These are phyloP conservation scores for Dalbergia cochinchinensis DNA, from an alignment of 306 rosid species.

Conservation along the genomic window DNA sequence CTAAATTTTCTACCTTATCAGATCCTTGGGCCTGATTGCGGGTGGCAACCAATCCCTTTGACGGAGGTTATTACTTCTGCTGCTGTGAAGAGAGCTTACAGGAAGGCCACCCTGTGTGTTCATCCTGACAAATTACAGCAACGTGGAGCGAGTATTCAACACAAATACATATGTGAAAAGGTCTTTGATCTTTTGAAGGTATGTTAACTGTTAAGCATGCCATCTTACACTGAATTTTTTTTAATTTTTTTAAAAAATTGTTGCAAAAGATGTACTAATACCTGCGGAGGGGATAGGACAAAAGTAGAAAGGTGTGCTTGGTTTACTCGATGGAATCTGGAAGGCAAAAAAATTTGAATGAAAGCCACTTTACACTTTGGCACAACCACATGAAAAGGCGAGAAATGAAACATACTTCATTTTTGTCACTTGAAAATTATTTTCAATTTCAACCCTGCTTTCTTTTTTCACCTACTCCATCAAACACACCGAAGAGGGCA, in stretches of 20 bases:
- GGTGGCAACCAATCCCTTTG: conserved; percentile 87
- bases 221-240: not conserved
- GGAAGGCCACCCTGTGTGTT: conserved; percentile 87
- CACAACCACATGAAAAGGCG: not conserved
- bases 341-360: not conserved
- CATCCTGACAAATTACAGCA: conserved; percentile 94
- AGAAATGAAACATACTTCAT: not conserved
- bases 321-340: not conserved
- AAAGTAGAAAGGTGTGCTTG: not conserved
- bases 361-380: not conserved
- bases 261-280: not conserved
- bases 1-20: conserved; percentile 47
- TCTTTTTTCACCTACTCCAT: conserved; percentile 20
- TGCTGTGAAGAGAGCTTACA: conserved; percentile 84
- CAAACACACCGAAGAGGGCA: conserved; percentile 7
- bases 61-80: conserved; percentile 86
- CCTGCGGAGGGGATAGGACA: not conserved
- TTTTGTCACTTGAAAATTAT: conserved; percentile 1
- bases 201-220: conserved; percentile 32
- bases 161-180: conserved; percentile 84
- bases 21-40: conserved; percentile 84
- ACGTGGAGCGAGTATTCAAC: conserved; percentile 83
- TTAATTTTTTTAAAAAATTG: too few relatives aligned
- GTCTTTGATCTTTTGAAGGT: conserved; percentile 94
- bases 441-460: not conserved